Base-by-base conservation (phyloP, 2,329 filamentous ascomycete species). In the Epichloe typhina region DNA sequence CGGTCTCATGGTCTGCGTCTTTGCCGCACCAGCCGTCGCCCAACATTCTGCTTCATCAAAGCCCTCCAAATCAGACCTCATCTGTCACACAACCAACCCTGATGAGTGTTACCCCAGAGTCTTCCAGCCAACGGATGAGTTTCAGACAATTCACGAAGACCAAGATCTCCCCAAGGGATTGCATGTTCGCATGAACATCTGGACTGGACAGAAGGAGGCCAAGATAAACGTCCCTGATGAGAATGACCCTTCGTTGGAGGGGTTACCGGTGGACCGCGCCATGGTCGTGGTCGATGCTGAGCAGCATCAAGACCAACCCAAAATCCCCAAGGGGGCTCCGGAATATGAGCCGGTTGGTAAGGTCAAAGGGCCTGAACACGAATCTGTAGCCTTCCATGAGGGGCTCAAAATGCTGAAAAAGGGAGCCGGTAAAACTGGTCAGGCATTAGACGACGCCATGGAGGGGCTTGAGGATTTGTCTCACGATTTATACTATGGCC, bases 401-500 rank as follows among this genome's bases (percentile, higher is more conserved):
- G 73, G 76, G 8, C 65, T 83, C 46, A 64, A 69, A 36, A 66
- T 72, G 39, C 61, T 83, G 47, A 76, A 76, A 58, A 69, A 64
- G 45, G 68, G 70, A n/a, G 57, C 59, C 11, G 56, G 54, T 19
- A 57, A 58, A 6, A 56, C 57, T 40, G 61, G 63, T 15, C 56
- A 65, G 49, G 63, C 61, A 3, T 66, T 79, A 13, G 72, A 76
- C 40, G 66, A 66, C 11, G 76, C 77, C 0, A 69, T 86, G 7
- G 72, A 76, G 36, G 71, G 71, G 36, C 72, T 86, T n/a, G 71
- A 76, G 54, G 81, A 85, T 6, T 66, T 84, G 31, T 76, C 81
- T 0, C 81, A 85, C 62, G 82, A 84, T 63, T 79, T 84, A 55
- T 85, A 83, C 67, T 86, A 84, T 62, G 82, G 82, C 9, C 68